Evolutionary conservation across 2,329 filamentous ascomycete species (phyloP), one percentile per base, ranked within the genome.

Genomic region (Sodiomyces alkalinus): DNA sequence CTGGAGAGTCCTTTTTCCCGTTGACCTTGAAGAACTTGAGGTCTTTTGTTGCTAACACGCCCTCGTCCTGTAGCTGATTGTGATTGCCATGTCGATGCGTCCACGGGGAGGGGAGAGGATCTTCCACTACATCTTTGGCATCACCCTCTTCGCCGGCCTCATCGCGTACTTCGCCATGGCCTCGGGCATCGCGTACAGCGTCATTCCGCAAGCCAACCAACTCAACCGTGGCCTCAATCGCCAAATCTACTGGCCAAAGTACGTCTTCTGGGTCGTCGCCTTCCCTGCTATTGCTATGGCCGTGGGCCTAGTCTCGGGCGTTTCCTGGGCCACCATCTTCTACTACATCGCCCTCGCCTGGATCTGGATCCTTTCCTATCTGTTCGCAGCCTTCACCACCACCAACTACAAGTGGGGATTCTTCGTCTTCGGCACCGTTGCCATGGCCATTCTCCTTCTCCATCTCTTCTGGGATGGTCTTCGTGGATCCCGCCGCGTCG

Each of bases 351-450:
- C 52, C 36, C 47, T 68, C 15, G 41, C 56, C 9, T 66, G 62
- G 62, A 51, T 52, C 41, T 70, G 65, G 60, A 41, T 67, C 35
- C 39, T 68, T 39, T 48, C 51, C 14, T 68, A 67, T 41, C 54
- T 69, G 17, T 50, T 56, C 29, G 52, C 51, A 14, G 60, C 64
- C 29, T 61, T 57, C 46, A 64, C 60, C 4, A 33, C 41, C 6
- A 56, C 55, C 26, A 53, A 48, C 39, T 69, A 70, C 48, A 68
- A 68, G 46, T 70, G 65, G 65, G 67, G 66, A 5, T 71, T 67
- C 53, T 70, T 51, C 41, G 56, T 49, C 35, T 65, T 68, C 32
- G 65, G 64, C 36, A 61, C 58, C 10, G 34, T 58, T 11, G 58
- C 62, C 21, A 64, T 51, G 33, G 20, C 60, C 6, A 46, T 62